Conservation (phyloP, 768 basidiomycete species). For the Lactifluus piperatus region DNA sequence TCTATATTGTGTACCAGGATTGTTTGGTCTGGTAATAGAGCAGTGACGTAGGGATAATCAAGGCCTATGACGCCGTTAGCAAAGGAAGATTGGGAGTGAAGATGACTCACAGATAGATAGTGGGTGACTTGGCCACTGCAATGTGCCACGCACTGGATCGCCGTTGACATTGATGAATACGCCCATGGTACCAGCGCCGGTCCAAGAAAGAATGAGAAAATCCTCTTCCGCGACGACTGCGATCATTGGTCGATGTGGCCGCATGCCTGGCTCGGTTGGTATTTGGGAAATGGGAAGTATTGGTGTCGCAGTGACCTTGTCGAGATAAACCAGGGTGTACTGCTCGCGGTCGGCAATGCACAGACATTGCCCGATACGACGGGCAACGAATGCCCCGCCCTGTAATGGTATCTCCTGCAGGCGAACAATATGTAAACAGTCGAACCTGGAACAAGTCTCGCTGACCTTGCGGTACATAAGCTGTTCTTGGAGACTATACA, state of each 20-base stretch:
- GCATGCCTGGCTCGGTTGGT: constrained; percentile 27
- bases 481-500: constrained; percentile 59
- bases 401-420: constrained; percentile 64
- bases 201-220: constrained; percentile 82
- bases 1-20: constrained; percentile 78
- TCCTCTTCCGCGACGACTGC: constrained; percentile 68
- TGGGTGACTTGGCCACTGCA: constrained; percentile 80
- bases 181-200: constrained; percentile 71
- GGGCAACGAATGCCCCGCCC: constrained; percentile 47
- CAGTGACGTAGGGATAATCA: constrained; percentile 74
- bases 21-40: constrained; percentile 69
- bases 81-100: background rate
- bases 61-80: constrained; percentile 39
- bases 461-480: constrained; percentile 53
- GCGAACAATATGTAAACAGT: background rate
- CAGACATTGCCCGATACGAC: constrained; percentile 51
- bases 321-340: constrained; percentile 77
- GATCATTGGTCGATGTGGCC: constrained; percentile 56
- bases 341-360: constrained; percentile 65
- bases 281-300: constrained; percentile 77
- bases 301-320: constrained; percentile 57
- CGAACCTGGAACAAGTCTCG: background rate
- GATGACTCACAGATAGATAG: constrained; percentile 56
- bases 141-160: constrained; percentile 83
- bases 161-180: constrained; percentile 79